A percentile compares a stretch with the other conserved stretches of the same genome.
These are phyloP conservation scores for Sisymbrium irio DNA, from an alignment of 345 rosid genomes.

Conservation along the genomic window DNA sequence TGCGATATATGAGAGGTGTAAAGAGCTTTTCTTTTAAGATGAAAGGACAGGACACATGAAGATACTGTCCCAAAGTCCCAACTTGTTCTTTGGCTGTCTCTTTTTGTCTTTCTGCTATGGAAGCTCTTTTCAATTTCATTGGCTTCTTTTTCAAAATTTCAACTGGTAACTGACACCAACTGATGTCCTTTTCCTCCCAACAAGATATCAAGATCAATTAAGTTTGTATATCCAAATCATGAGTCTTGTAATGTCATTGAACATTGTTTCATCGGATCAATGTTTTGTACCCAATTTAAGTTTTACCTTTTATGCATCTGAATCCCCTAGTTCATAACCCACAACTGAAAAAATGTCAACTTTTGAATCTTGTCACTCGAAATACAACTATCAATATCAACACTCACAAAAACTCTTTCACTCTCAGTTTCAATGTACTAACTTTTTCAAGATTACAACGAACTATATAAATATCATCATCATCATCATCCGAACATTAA, in stretches of 20 bases:
- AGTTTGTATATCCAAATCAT: not conserved
- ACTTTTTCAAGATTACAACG: not conserved
- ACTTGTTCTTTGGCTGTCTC: slow-evolving; percentile 30
- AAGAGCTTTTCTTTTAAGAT: slow-evolving; percentile 1
- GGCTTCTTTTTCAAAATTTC: not conserved
- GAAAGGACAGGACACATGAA: slow-evolving; percentile 17
- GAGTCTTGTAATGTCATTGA: not conserved
- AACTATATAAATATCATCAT: not conserved
- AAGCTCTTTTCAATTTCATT: not conserved
- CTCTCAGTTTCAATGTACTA: not conserved
- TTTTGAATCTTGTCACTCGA: slow-evolving; percentile 1
- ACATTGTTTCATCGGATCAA: not conserved
- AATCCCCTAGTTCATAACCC: not conserved
- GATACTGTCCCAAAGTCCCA: slow-evolving; percentile 15
- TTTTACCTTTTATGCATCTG: not conserved
- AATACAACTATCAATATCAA: not conserved
- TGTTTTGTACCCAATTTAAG: not conserved
- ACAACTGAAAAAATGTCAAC: not conserved
- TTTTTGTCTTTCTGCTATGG: slow-evolving; percentile 6
- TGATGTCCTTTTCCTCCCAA: not conserved
- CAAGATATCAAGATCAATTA: not conserved
- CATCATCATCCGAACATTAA: not conserved
- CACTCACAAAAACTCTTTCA: not conserved
- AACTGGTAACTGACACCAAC: slow-evolving; percentile 21
- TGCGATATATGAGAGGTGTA: slow-evolving; percentile 7